Conservation (phyloP, 208 protist genomes). For the Wallacemonas sp. region DNA sequence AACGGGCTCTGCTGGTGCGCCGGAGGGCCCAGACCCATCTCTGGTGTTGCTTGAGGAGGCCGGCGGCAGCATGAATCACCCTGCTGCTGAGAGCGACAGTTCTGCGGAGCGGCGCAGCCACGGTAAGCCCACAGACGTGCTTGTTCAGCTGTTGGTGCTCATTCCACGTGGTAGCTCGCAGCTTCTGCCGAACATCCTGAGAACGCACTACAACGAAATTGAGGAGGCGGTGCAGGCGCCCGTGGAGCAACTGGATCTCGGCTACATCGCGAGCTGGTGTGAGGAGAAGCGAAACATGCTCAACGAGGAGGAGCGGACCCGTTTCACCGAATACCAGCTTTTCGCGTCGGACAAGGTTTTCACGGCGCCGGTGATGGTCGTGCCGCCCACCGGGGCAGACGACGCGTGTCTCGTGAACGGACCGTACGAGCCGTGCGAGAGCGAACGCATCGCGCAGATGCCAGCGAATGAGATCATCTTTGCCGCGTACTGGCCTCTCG, state of each 20-base stretch:
- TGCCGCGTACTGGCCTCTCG: slow-evolving; percentile 55
- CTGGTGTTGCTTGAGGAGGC: slow-evolving; percentile 4
- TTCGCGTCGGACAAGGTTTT: slow-evolving; percentile 36
- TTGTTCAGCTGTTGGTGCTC: slow-evolving; percentile 81
- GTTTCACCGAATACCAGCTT: slow-evolving; percentile 71
- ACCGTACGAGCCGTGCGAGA: slow-evolving; percentile 12
- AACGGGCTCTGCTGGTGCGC: not conserved
- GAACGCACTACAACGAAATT: slow-evolving; percentile 63
- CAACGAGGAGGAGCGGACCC: slow-evolving; percentile 75
- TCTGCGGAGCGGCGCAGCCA: slow-evolving; percentile 8
- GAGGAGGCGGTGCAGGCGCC: slow-evolving; percentile 58
- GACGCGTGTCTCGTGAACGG: slow-evolving; percentile 7
- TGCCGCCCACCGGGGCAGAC: not conserved
- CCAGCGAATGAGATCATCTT: slow-evolving; percentile 62
- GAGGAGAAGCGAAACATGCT: slow-evolving; percentile 56
- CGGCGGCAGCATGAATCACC: not conserved
- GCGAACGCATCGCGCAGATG: slow-evolving; percentile 21
- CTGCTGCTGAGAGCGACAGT: not conserved
- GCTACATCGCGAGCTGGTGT: slow-evolving; percentile 64
- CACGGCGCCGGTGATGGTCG: not conserved
- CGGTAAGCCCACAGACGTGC: slow-evolving; percentile 63
- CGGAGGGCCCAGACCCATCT: not conserved
- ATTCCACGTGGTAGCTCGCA: slow-evolving; percentile 55
- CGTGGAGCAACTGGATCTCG: slow-evolving; percentile 76
- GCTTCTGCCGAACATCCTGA: slow-evolving; percentile 65